Percentiles rank a stretch among this genome's conserved stretches.
Conservation (phyloP, 257 asterid genomes). For the Primulina tabacum region DNA sequence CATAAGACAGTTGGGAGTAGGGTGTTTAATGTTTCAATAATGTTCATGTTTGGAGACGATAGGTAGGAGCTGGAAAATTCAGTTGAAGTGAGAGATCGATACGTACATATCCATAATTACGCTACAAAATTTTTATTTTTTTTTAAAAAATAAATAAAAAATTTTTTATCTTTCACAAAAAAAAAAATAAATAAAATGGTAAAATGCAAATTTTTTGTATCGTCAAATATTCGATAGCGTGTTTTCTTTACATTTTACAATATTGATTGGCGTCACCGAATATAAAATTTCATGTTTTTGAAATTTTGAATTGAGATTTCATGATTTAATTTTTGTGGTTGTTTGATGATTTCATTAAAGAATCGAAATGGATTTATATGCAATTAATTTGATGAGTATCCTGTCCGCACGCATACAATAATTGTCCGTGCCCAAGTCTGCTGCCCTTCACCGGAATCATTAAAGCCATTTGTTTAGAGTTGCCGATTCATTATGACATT, state of each 20-base stretch:
- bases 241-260: too few species aligned
- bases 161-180: too few species aligned
- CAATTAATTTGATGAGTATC: background rate
- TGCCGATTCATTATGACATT: background rate
- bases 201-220: too few species aligned
- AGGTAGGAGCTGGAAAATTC: background rate
- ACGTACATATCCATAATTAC: too few species aligned
- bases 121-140: too few species aligned
- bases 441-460: background rate
- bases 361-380: background rate
- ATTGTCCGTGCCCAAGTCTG: background rate
- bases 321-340: background rate
- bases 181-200: too few species aligned
- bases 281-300: too few species aligned
- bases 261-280: too few species aligned
- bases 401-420: background rate
- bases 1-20: background rate
- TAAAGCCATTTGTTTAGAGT: background rate
- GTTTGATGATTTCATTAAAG: too few species aligned
- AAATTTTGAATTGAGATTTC: background rate
- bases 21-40: background rate
- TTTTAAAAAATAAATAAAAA: too few species aligned
- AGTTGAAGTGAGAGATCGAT: background rate
- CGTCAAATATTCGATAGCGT: too few species aligned
- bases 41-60: background rate